Percentiles rank a stretch among this genome's conserved stretches.
These are phyloP conservation scores for Lyophyllum decastes DNA, from an alignment of 768 basidiomycete species.

Conservation along the genomic window DNA sequence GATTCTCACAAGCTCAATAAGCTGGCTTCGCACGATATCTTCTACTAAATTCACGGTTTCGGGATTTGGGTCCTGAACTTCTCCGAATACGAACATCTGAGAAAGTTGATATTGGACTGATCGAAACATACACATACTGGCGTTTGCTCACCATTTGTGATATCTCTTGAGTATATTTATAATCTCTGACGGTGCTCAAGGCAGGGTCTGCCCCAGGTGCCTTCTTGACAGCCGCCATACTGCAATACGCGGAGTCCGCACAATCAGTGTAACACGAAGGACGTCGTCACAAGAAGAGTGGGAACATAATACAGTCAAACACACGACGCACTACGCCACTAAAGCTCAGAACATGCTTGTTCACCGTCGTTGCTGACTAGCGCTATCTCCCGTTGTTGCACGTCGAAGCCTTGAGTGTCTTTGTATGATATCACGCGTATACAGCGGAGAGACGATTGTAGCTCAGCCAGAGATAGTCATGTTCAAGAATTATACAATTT, in stretches of 20 bases:
- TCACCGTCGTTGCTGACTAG: too few species aligned
- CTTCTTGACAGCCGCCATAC: conserved; percentile 17
- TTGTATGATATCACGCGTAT: too few species aligned
- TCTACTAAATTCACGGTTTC: conserved; percentile 95
- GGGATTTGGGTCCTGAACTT: conserved; percentile 85
- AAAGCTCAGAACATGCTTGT: too few species aligned
- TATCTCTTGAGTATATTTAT: conserved; percentile 91
- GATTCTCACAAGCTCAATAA: conserved; percentile 81
- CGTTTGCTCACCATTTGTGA: conserved; percentile 77
- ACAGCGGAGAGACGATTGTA: too few species aligned
- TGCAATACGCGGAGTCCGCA: neutral
- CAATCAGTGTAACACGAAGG: neutral
- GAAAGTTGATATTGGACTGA: neutral
- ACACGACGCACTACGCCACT: neutral
- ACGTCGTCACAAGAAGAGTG: neutral
- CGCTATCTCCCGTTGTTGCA: too few species aligned
- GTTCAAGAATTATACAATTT: too few species aligned
- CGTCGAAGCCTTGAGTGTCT: too few species aligned
- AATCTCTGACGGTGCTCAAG: conserved; percentile 46
- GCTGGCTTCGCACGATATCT: conserved; percentile 87
- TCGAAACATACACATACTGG: neutral
- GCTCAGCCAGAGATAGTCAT: too few species aligned
- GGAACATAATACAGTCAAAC: neutral
- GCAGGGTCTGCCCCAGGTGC: conserved; percentile 11
- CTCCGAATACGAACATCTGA: conserved; percentile 97